phyloP scores from a whole-genome alignment of 805 yeast genomes.

The Dipodascopsis tothii region DNA sequence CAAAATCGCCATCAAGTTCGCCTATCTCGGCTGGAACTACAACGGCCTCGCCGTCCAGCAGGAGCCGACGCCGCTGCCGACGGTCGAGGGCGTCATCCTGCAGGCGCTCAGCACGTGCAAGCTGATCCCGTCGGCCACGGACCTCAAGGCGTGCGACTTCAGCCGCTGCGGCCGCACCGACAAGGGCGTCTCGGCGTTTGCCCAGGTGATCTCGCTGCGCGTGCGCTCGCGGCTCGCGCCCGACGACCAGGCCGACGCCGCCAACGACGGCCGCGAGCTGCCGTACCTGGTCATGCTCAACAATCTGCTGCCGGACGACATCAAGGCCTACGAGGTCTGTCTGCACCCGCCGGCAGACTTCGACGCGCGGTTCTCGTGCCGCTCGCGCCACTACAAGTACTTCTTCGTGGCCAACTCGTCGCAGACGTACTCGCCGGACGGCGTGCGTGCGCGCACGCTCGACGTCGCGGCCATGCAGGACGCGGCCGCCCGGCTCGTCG shows the following conservation, averaged over 20 bases:
- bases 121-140: constrained; percentile 45
- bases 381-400: constrained; percentile 78
- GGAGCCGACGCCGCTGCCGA: constrained; percentile 69
- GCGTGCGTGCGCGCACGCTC: constrained; percentile 30
- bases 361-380: constrained; percentile 89
- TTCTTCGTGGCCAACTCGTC: constrained; percentile 46
- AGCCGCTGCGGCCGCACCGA: constrained; percentile 94
- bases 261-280: constrained; percentile 58
- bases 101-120: constrained; percentile 63
- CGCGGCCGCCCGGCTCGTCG: constrained; percentile 58
- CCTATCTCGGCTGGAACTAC: constrained; percentile 91
- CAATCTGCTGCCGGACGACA: constrained; percentile 70
- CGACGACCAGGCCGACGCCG: constrained; percentile 55
- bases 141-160: constrained; percentile 59
- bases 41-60: constrained; percentile 78
- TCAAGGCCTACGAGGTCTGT: constrained; percentile 73
- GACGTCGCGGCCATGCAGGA: constrained; percentile 59
- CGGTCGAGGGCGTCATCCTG: constrained; percentile 72
- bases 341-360: constrained; percentile 74
- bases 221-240: constrained; percentile 58
- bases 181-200: constrained; percentile 93
- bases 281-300: constrained; percentile 72
- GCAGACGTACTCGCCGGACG: not conserved
- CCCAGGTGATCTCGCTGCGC: constrained; percentile 77
- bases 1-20: constrained; percentile 70